Conservation (phyloP, 192 early-diverging fungal species). For the Podila clonocystis region DNA sequence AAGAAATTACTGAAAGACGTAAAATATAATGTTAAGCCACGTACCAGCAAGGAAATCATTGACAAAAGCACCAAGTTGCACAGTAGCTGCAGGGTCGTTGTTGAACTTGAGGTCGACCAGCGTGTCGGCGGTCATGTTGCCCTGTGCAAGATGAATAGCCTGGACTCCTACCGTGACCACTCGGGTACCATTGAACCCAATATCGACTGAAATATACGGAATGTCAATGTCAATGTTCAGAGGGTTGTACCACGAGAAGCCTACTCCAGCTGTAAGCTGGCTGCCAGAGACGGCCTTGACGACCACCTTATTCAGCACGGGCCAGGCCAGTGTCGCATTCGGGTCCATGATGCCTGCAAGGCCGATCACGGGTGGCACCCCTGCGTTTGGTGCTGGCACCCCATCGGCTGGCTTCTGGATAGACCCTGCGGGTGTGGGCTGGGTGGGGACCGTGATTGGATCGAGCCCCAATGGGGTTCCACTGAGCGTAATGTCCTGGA, state of each 20-base stretch:
- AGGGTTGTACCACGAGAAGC: constrained; percentile 47
- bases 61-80: constrained; percentile 30
- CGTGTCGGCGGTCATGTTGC: constrained; percentile 31
- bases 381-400: background rate
- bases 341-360: constrained; percentile 26
- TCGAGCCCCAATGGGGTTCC: constrained; percentile 26
- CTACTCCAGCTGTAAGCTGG: constrained; percentile 37
- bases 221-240: constrained; percentile 36
- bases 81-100: constrained; percentile 31
- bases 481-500: constrained; percentile 7
- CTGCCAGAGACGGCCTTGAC: constrained; percentile 39
- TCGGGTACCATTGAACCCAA: constrained; percentile 41
- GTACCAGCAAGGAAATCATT: constrained; percentile 39
- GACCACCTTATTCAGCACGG: constrained; percentile 31
- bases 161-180: constrained; percentile 25
- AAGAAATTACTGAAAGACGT: too few species aligned
- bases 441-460: constrained; percentile 24
- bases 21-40: too few species aligned
- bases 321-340: constrained; percentile 11
- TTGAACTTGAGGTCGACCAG: constrained; percentile 43
- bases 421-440: constrained; percentile 15
- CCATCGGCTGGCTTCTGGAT: constrained; percentile 14
- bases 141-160: constrained; percentile 21
- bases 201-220: constrained; percentile 28
- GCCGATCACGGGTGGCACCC: constrained; percentile 28